These are phyloP conservation scores for Rhizomucor miehei DNA, from an alignment of 371 early-diverging fungal species.

Conservation along the genomic window DNA sequence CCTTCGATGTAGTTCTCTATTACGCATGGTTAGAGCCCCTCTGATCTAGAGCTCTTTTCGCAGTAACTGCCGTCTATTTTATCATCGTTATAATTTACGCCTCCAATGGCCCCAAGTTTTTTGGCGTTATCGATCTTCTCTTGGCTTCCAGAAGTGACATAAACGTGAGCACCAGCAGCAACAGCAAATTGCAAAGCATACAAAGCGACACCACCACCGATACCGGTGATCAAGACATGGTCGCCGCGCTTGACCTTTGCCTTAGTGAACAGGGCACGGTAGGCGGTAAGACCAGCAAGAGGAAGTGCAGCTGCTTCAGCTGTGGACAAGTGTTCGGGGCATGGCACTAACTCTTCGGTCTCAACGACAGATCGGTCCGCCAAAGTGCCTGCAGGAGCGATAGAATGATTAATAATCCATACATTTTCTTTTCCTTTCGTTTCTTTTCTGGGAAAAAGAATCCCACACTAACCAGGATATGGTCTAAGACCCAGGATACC, in stretches of 20 bases:
- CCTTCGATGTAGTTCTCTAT: conserved; percentile 52
- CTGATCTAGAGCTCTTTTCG: no score
- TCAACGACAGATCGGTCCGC: conserved; percentile 53
- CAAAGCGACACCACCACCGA: conserved; percentile 74
- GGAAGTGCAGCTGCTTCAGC: conserved; percentile 70
- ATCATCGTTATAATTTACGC: conserved; percentile 68
- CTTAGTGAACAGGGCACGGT: conserved; percentile 55
- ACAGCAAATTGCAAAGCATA: conserved; percentile 65
- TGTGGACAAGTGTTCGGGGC: conserved; percentile 56
- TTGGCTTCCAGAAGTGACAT: conserved; percentile 64
- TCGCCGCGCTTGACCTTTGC: conserved; percentile 50
- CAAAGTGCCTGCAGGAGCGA: conserved; percentile 45
- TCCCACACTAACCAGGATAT: conserved; percentile 28
- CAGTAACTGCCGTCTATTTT: background rate
- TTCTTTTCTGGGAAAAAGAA: background rate
- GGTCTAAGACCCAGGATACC: conserved; percentile 59
- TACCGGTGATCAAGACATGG: conserved; percentile 67
- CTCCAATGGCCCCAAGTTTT: conserved; percentile 66
- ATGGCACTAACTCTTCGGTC: conserved; percentile 41
- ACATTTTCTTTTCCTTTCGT: no score
- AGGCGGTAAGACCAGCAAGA: conserved; percentile 71
- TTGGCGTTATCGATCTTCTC: conserved; percentile 62
- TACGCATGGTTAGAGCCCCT: background rate
- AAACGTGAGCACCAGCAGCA: conserved; percentile 65
- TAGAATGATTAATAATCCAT: background rate